Evolutionary conservation across 768 basidiomycete genomes (phyloP), one percentile per base, ranked within the genome.

Genomic region (Boletellus ananas): DNA sequence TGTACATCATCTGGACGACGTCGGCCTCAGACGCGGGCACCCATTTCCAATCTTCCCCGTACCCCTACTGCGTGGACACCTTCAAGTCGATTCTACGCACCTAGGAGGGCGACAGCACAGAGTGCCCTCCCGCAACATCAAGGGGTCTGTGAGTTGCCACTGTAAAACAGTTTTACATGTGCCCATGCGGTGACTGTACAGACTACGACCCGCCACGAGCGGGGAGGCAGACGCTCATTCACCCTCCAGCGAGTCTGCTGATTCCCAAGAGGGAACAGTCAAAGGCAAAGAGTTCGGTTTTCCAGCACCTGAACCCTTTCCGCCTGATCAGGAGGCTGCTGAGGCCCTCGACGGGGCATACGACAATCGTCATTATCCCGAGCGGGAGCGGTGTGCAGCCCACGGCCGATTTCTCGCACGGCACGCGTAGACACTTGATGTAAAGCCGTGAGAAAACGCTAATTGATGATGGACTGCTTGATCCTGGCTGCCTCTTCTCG

Each of bases 401-500:
- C 49, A 46, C 34, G 43, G 50, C 38, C 51, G 54, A 43, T 47
- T 39, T 45, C 29, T 50, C 7, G 36, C 51, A 29, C 47, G 59
- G 18, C 53, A 51, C 42, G 34, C 31, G 34, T 62, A 58, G 51
- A 31, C 11, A 34, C 34, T 18, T 16, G 17, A 42, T 43, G 35
- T 9, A 18, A 31, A n/a, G 18, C 16, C 61, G 60, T 61, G 60
- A 35, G 61, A 61, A 60, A 39, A 43, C 29, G 20, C 34, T 35
- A 34, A 43, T 43, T 41, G 39, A 37, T 49, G n/a, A 34, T 18
- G 16, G 23, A 41, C 25, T 47, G 23, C 23, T 23, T 14, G 20
- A 20, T 38, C 29, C 13, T 27, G 27, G 14, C 54, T 31, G 33
- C 12, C 46, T 39, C 41, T 34, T 43, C 33, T 44, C 34, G 18